phyloP scores from a whole-genome alignment of 2,329 filamentous ascomycete species.

The Pyrenophora teres region DNA sequence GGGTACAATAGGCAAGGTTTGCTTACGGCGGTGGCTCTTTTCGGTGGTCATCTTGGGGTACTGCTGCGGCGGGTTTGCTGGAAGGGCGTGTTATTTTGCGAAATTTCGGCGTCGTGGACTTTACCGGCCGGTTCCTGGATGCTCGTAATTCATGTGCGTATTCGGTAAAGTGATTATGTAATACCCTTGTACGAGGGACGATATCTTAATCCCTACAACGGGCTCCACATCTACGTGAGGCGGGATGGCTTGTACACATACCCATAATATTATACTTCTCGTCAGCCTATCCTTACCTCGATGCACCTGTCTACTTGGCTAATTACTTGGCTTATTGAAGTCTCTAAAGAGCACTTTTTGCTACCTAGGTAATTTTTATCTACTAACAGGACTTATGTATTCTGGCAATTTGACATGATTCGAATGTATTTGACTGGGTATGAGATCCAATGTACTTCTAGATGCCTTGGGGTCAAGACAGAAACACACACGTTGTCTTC shows the following conservation, averaged over 20 bases:
- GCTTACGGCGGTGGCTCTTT: constrained; percentile 18
- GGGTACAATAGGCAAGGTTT: neutral
- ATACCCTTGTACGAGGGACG: neutral
- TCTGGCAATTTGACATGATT: too few relatives aligned
- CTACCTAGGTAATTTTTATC: too few relatives aligned
- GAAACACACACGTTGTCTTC: too few relatives aligned
- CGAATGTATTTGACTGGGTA: too few relatives aligned
- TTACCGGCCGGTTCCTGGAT: neutral
- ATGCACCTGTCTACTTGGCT: too few relatives aligned
- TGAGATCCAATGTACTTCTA: too few relatives aligned
- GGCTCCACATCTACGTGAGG: neutral
- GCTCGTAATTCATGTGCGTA: constrained; percentile 11
- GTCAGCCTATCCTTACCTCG: too few relatives aligned
- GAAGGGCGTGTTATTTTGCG: too few relatives aligned
- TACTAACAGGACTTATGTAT: too few relatives aligned
- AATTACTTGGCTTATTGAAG: too few relatives aligned
- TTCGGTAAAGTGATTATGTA: constrained; percentile 14
- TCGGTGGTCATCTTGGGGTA: constrained; percentile 11
- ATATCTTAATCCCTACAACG: neutral
- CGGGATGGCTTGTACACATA: neutral
- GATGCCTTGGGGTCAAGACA: neutral
- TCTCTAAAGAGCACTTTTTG: too few relatives aligned
- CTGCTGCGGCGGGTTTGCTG: constrained; percentile 2
- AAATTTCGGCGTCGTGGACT: neutral
- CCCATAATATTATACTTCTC: too few relatives aligned